Conservation (phyloP, 2,329 filamentous ascomycete genomes). For the Aspergillus pseudonomiae region DNA sequence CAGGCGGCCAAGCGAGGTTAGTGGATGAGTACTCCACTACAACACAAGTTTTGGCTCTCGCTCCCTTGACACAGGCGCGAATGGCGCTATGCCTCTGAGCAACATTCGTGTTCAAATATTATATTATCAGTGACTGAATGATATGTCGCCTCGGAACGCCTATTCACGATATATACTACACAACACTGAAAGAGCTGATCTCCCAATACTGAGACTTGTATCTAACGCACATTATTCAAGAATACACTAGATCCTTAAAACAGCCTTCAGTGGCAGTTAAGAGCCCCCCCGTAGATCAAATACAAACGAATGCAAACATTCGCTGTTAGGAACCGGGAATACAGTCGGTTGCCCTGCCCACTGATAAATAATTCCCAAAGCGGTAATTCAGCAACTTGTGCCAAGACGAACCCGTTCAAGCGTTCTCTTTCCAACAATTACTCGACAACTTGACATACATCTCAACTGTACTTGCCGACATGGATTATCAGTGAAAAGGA, state of each 20-base stretch:
- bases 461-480: not conserved
- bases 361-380: slow-evolving; percentile 27
- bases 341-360: slow-evolving; percentile 38
- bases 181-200: not conserved
- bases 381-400: slow-evolving; percentile 35
- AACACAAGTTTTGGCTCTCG: not conserved
- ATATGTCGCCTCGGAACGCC: not conserved
- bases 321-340: slow-evolving; percentile 7
- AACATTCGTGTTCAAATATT: not conserved
- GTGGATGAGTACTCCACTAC: not conserved
- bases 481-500: not conserved
- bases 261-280: not conserved
- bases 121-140: not conserved
- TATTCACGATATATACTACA: not conserved
- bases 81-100: not conserved
- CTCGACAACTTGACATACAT: not conserved
- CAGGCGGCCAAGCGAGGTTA: not conserved
- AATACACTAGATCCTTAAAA: not conserved
- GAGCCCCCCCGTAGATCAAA: not conserved
- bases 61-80: not conserved
- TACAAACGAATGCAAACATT: not conserved
- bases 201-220: not conserved
- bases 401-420: slow-evolving; percentile 31
- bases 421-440: not conserved
- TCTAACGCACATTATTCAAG: not conserved